A percentile compares a stretch with the other conserved stretches of the same genome.
Evolutionary conservation across 257 asterid genomes (phyloP).

Genomic region (Thymus mandschuricus): DNA sequence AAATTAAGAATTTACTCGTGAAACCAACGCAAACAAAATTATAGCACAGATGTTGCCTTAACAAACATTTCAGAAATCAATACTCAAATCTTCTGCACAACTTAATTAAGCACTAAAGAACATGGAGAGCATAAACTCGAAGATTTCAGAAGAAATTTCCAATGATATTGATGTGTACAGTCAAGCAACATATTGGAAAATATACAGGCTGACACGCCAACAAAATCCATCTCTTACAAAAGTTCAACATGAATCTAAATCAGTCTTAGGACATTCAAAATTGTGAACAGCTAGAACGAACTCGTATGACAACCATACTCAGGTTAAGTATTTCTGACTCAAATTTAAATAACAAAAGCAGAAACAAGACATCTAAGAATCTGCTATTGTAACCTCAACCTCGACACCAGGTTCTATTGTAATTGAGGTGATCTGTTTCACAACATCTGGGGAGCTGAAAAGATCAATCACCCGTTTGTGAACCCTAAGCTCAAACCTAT

Average conservation of each 20-base stretch:
- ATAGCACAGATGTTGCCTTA: too few species aligned
- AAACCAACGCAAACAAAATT: too few species aligned
- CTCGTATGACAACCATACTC: constrained; percentile 26
- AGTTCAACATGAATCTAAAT: constrained; percentile 17
- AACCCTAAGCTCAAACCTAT: constrained; percentile 61
- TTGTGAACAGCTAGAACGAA: constrained; percentile 23
- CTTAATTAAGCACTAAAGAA: too few species aligned
- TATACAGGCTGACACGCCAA: neutral
- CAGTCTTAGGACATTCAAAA: constrained; percentile 39
- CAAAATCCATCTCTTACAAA: neutral
- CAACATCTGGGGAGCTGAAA: constrained; percentile 70
- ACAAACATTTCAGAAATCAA: too few species aligned
- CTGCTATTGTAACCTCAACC: constrained; percentile 70
- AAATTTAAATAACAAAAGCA: constrained; percentile 17
- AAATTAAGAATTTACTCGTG: too few species aligned
- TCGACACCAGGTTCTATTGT: constrained; percentile 69
- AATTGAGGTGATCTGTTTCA: constrained; percentile 72
- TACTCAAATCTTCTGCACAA: too few species aligned
- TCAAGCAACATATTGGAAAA: neutral
- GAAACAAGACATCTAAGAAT: constrained; percentile 37
- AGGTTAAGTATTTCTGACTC: neutral
- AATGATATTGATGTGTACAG: too few species aligned
- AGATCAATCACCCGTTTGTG: constrained; percentile 73
- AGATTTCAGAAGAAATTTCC: too few species aligned
- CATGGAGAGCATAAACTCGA: too few species aligned